Base-by-base conservation (phyloP, 257 asterid genomes). In the Fraxinus excelsior region DNA sequence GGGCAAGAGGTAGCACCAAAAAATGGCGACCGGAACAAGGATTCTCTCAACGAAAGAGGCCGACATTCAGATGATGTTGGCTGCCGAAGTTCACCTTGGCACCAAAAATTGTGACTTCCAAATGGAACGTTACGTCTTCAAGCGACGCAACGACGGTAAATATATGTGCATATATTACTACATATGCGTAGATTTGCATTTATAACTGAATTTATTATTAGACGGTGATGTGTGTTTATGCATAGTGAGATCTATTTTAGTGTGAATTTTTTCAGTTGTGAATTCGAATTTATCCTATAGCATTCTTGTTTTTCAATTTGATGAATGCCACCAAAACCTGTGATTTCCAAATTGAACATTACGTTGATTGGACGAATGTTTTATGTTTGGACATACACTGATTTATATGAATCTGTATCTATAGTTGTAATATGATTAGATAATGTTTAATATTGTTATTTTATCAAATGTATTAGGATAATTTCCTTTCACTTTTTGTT, bases 81-180 rank as follows among this genome's bases (percentile, higher is more conserved):
- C 80, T 32, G 80, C 80, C 11, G 80, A 77, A 53, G 80, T 77
- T 6, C 80, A 77, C 16, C 71, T 77, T 34, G 80, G 76, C 10
- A 77, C 80, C 21, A 77, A 77, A 35, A 77, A 77, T 23, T 77
- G 80, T 32, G 80, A 77, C 65, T 77, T 77, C 31, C 76, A 77
- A n/a, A 77, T 77, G 80, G 80, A 77, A 21, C 76, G 80, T 16
- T 77, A 77, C 53, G 64, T 72, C 58, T 77, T 77, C 80, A 77
- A 77, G 62, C 80, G 80, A 58, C 80, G 76, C n/a, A 26, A 77
- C 5, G 80, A 77, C 29, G 80, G 80, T 70, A 77, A 16, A 5
- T 7, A 35, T 69, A 29, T 14, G 9, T 35, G 26, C 38, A 49
- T 49, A 68, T 2, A 44, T 25, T 37, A n/a, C 9, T 6, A 35